phyloP scores from a whole-genome alignment of 83 land plant genomes.

The Picea abies region DNA sequence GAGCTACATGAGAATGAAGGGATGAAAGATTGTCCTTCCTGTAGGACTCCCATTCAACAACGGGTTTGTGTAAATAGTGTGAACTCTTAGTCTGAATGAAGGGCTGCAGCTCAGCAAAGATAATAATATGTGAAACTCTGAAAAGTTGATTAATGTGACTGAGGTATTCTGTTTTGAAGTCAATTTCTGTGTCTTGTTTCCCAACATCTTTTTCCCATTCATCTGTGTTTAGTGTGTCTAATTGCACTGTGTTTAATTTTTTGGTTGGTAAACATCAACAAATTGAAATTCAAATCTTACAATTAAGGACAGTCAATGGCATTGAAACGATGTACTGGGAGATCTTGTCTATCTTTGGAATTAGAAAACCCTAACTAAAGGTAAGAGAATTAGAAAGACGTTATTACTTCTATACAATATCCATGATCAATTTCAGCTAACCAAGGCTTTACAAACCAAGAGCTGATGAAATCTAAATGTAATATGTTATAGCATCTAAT shows the following conservation, averaged over 20 bases:
- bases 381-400: too few species aligned
- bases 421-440: too few species aligned
- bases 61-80: constrained; percentile 53
- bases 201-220: background rate
- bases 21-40: constrained; percentile 68
- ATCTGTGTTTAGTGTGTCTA: background rate
- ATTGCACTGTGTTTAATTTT: background rate
- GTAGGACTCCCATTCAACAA: constrained; percentile 61
- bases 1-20: constrained; percentile 64
- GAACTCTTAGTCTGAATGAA: constrained; percentile 20
- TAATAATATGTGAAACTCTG: constrained; percentile 10
- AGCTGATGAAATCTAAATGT: too few species aligned
- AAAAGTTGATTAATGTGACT: constrained; percentile 13
- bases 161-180: constrained; percentile 2
- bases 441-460: too few species aligned
- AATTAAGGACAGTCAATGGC: background rate
- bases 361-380: too few species aligned
- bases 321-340: background rate
- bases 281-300: background rate
- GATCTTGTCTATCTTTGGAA: too few species aligned
- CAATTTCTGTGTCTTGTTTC: background rate
- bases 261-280: constrained; percentile 5
- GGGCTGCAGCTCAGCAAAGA: background rate
- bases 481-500: too few species aligned
- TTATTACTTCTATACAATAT: too few species aligned